These are phyloP conservation scores for Cyberlindnera xylosilytica DNA, from an alignment of 805 yeast species.

Conservation along the genomic window DNA sequence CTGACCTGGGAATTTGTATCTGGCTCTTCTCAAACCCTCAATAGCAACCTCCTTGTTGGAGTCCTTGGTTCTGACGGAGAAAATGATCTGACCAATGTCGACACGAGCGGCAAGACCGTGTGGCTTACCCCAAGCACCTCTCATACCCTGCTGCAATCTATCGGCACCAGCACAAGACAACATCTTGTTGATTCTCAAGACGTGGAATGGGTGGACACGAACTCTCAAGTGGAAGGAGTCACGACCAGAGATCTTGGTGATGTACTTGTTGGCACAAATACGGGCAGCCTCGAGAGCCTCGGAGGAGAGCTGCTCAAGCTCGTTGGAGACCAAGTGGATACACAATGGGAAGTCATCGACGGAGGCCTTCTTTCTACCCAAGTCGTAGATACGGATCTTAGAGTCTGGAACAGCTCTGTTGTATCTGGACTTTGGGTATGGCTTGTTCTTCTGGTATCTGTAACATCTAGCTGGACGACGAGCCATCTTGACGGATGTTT, in stretches of 20 bases:
- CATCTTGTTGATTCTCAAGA: conserved; percentile 99
- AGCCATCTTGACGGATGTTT: conserved; percentile 74
- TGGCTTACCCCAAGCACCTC: conserved; percentile 99
- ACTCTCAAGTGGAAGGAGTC: conserved; percentile 99
- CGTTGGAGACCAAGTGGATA: conserved; percentile 99
- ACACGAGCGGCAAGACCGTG: conserved; percentile 99
- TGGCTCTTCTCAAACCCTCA: conserved; percentile 99
- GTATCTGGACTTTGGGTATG: conserved; percentile 99
- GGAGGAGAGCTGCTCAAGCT: conserved; percentile 97
- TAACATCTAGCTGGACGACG: conserved; percentile 99
- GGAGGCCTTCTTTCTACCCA: conserved; percentile 99
- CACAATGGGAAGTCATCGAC: conserved; percentile 98
- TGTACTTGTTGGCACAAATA: conserved; percentile 99
- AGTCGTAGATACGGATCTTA: conserved; percentile 98
- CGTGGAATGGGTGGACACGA: conserved; percentile 99
- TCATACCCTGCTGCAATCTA: conserved; percentile 99
- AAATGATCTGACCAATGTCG: conserved; percentile 95
- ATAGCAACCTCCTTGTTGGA: conserved; percentile 94
- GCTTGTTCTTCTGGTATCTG: conserved; percentile 99
- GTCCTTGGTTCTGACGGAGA: conserved; percentile 98
- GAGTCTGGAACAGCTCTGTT: conserved; percentile 99
- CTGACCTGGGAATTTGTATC: conserved; percentile 99
- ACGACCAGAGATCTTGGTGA: conserved; percentile 97
- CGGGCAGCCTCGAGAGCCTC: conserved; percentile 99
- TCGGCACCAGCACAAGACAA: conserved; percentile 99